Evolutionary conservation across 2,329 filamentous ascomycete species (phyloP), one percentile per base, ranked within the genome.

Genomic region (Claviceps cyperi): DNA sequence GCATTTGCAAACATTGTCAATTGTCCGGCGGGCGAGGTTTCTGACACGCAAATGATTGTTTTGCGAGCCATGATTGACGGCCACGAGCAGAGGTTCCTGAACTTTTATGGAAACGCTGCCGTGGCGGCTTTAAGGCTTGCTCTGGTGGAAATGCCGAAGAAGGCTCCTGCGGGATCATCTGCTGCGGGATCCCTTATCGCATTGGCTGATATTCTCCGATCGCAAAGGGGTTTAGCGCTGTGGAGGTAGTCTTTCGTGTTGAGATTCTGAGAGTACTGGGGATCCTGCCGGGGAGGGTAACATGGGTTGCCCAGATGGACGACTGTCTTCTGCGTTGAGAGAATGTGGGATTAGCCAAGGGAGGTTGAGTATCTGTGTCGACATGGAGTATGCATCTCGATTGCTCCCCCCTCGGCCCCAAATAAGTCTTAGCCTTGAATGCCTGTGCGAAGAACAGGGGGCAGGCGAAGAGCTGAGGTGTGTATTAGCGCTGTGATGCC

Each of bases 71-170:
- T 91, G 75, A 77, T 91, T 32, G 76, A 84, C 49, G 78, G 83
- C 22, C 84, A 84, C 53, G 82, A 87, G 54, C 74, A 80, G 49
- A 81, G 84, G 17, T 88, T 97, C 58, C 69, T 96, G 46, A 72
- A 74, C 14, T 87, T 92, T 57, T 98, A 90, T 59, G 91, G 90
- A 1, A 81, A 79, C 47, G 79, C 84, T 7, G 90, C 79, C 0
- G 63, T 85, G n/a, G 83, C 78, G 0, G 80, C 86, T 1, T 64
- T 96, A 56, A 73, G 80, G 38, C 71, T 78, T 48, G 86, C 85
- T 0, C 69, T 91, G 24, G 65, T 92, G n/a, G 83, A 87, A 13
- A 82, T 92, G 46, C 88, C 87, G 0, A 68, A 68, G 24, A 73
- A 69, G 50, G 73, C 73, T 1, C 65, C 69, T 2, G 63, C 68